Evolutionary conservation across 2,329 filamentous ascomycete species (phyloP), one percentile per base, ranked within the genome.

Genomic region (Fusarium tuaranense): DNA sequence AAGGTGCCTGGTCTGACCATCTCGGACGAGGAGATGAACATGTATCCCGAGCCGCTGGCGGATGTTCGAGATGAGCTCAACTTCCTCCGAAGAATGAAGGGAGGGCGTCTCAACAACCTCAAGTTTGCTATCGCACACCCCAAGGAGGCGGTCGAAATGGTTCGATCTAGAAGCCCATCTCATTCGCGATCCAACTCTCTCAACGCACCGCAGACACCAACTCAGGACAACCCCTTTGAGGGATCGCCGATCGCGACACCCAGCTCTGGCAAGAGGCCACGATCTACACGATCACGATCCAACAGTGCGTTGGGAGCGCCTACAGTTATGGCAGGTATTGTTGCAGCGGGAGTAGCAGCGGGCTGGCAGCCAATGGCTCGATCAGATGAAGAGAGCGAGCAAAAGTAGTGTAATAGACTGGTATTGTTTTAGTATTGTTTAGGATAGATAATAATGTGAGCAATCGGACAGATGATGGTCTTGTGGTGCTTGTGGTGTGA

Each of bases 261-360:
- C 6, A 90, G 92, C 78, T 87, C 90, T 66, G 86, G 93, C 60
- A 89, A 87, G 65, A 89, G 93, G 62, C 93, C 92, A 61, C 87
- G 92, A 74, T 94, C 92, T 51, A 92, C 86, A 77, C 87, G 91
- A 70, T 91, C 91, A 66, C 85, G 91, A 67, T 90, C 89, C 46
- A 92, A 92, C 81, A 95, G 93, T 32, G 92, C 92, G 2, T 87
- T 95, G 13, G 93, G 92, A 13, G 92, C 93, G 2, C 92, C 93
- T 2, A 91, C 92, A 9, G 93, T 95, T 70, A 95, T 95, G 93
- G 92, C 93, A n/a, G 94, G 94, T 70, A 92, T 95, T 68, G 90
- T 95, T 60, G 94, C 93, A 10, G 93, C 93, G 51, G 92, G 92
- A 78, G 90, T 95, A 38, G 93, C 91, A 38, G 93, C 91, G 16